Evolutionary conservation across 1,284 basidiomycete genomes (phyloP).

Genomic region (Mixia osmundae): DNA sequence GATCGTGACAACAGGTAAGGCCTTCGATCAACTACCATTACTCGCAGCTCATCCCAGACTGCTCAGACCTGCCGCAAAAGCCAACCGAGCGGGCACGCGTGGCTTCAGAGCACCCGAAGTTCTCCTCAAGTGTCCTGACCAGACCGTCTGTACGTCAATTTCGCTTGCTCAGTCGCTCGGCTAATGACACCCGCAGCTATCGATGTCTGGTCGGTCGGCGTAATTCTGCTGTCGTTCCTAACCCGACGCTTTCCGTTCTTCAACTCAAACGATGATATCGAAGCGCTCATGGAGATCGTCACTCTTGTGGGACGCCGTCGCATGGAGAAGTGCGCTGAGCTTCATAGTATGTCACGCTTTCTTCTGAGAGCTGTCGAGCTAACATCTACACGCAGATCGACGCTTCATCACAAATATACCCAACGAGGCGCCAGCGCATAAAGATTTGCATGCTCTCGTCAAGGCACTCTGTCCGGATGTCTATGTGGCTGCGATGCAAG

Average conservation of each 20-base stretch:
- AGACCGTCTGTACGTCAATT: constrained; percentile 49
- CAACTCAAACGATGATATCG: constrained; percentile 80
- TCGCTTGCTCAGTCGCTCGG: neutral
- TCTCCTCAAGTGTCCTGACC: constrained; percentile 77
- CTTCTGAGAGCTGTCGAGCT: neutral
- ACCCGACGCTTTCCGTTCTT: constrained; percentile 84
- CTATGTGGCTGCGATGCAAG: constrained; percentile 19
- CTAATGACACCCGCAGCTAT: constrained; percentile 35
- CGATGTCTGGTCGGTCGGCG: constrained; percentile 87
- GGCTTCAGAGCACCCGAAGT: constrained; percentile 97
- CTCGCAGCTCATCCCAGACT: neutral
- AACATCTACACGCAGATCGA: constrained; percentile 34
- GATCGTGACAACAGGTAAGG: constrained; percentile 24
- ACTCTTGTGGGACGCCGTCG: constrained; percentile 56
- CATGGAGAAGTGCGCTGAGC: constrained; percentile 63
- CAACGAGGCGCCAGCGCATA: constrained; percentile 35
- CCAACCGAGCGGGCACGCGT: constrained; percentile 86
- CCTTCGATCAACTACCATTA: no score
- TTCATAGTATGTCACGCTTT: constrained; percentile 48
- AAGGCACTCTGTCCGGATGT: constrained; percentile 50
- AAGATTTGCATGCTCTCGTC: constrained; percentile 46
- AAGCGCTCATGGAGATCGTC: constrained; percentile 86
- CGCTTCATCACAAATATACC: constrained; percentile 68
- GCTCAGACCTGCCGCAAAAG: constrained; percentile 48
- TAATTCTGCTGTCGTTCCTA: constrained; percentile 78